These are phyloP conservation scores for Omphalea diandra DNA, from an alignment of 441 rosid genomes.

Conservation along the genomic window DNA sequence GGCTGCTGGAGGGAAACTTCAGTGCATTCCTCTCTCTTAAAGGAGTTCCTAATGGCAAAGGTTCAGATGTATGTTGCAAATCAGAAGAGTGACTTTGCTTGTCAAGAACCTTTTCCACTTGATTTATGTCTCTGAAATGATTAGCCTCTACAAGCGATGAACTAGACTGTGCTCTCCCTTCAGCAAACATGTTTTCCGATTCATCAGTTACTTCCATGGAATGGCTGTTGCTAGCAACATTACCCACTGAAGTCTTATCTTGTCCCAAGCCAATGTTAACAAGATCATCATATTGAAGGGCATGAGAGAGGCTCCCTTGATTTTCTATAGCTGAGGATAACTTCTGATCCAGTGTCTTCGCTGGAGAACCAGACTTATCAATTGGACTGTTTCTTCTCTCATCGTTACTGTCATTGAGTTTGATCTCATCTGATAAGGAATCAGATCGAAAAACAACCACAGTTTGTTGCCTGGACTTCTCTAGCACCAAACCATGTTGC, in stretches of 20 bases:
- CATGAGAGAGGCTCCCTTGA: slow-evolving; percentile 24
- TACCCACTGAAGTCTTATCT: slow-evolving; percentile 25
- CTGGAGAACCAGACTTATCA: slow-evolving; percentile 33
- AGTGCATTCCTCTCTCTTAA: slow-evolving; percentile 21
- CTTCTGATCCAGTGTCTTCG: slow-evolving; percentile 36
- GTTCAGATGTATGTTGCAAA: slow-evolving; percentile 28
- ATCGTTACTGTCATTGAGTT: slow-evolving; percentile 27
- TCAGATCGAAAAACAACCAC: slow-evolving; percentile 23
- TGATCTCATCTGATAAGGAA: slow-evolving; percentile 23
- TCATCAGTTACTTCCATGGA: slow-evolving; percentile 26
- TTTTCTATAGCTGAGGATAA: slow-evolving; percentile 28
- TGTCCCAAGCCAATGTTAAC: slow-evolving; percentile 29
- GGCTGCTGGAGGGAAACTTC: slow-evolving; percentile 29
- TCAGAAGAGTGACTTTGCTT: slow-evolving; percentile 16
- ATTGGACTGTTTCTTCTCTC: slow-evolving; percentile 23
- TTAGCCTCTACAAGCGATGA: slow-evolving; percentile 20
- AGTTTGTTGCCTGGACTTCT: slow-evolving; percentile 20
- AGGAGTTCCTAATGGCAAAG: slow-evolving; percentile 21
- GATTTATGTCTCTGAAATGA: slow-evolving; percentile 20
- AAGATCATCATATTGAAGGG: slow-evolving; percentile 29
- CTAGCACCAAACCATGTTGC: slow-evolving; percentile 22
- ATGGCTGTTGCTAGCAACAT: slow-evolving; percentile 23
- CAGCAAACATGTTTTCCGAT: slow-evolving; percentile 17
- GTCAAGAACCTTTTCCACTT: slow-evolving; percentile 26
- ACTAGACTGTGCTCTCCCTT: slow-evolving; percentile 20